Evolutionary conservation across 306 rosid species (phyloP).

Genomic region (Pueraria montana): DNA sequence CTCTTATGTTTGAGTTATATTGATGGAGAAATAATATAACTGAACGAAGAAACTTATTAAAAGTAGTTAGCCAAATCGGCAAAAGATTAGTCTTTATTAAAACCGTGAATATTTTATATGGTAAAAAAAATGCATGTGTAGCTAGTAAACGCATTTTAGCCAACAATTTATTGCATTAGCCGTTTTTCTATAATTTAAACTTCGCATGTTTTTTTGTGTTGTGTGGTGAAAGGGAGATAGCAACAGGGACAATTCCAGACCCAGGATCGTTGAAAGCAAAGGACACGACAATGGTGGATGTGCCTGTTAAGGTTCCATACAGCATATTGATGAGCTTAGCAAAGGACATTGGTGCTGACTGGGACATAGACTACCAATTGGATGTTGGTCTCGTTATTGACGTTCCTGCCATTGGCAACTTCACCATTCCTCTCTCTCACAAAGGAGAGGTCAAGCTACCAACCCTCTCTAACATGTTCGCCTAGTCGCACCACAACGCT

Average conservation of each 20-base stretch:
- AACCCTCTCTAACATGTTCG: conserved; percentile 55
- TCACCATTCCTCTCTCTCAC: conserved; percentile 76
- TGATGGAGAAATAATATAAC: too few relatives aligned
- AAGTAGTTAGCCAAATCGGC: too few relatives aligned
- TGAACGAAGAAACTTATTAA: too few relatives aligned
- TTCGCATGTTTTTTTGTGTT: neutral
- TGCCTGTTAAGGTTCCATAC: conserved; percentile 77
- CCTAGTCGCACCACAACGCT: neutral
- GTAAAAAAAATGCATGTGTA: too few relatives aligned
- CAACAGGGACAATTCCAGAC: conserved; percentile 78
- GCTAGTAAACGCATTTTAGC: too few relatives aligned
- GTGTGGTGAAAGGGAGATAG: conserved; percentile 65
- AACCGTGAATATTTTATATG: too few relatives aligned
- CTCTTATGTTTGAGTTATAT: too few relatives aligned
- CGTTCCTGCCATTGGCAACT: conserved; percentile 76
- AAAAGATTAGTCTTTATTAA: too few relatives aligned
- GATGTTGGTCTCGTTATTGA: conserved; percentile 72
- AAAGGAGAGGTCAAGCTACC: conserved; percentile 93
- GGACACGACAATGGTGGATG: conserved; percentile 67
- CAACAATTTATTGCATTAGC: too few relatives aligned
- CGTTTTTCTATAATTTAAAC: neutral
- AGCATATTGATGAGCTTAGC: conserved; percentile 70
- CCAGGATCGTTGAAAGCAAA: conserved; percentile 78
- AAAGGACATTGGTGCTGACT: conserved; percentile 76
- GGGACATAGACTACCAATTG: conserved; percentile 90